Evolutionary conservation across 78 protist genomes (phyloP), one percentile per base, ranked within the genome.

Genomic region (Dictyostelium capitatum): DNA sequence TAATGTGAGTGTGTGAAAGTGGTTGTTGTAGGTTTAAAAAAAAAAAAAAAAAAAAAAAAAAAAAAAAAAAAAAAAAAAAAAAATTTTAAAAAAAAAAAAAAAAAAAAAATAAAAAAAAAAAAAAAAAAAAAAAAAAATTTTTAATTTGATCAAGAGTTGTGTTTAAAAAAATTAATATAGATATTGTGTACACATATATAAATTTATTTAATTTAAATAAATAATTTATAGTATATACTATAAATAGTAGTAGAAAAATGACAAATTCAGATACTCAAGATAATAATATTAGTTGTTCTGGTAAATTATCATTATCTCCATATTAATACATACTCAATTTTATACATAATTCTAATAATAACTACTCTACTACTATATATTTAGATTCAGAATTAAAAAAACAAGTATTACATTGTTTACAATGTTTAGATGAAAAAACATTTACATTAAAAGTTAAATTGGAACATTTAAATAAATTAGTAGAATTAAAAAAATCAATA

Each of bases 401-500:
- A 25, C 83, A 74, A n/a, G 20, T 85, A 7, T 47, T 74, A 46
- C 10, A 54, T 17, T 28, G 74, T 48, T 32, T 85, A 30, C 56
- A 78, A 85, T 25, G 56, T 47, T 54, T 85, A 30, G 92, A 85
- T 56, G 92, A 85, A 23, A 72, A 51, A 48, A 14, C 92, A n/a
- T 15, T 57, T 5, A 85, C 50, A 9, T 62, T 85, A 23, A 85
- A 85, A 59, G 64, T 59, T 0, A 85, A 85, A 47, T 43, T 85
- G 6, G 92, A 85, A 10, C 83, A 85, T 85, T 50, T 85, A 14
- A 85, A 85, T 75, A 53, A 51, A 59, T 12, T 85, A 3, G 92
- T 75, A 15, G 92, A 85, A 53, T 64, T 75, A 25, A 85, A 85
- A n/a, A 85, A 85, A 59, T 37, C 17, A 32, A 72, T 85, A 28